phyloP scores from a whole-genome alignment of 805 yeast species.

The Torulaspora gathmanii region DNA sequence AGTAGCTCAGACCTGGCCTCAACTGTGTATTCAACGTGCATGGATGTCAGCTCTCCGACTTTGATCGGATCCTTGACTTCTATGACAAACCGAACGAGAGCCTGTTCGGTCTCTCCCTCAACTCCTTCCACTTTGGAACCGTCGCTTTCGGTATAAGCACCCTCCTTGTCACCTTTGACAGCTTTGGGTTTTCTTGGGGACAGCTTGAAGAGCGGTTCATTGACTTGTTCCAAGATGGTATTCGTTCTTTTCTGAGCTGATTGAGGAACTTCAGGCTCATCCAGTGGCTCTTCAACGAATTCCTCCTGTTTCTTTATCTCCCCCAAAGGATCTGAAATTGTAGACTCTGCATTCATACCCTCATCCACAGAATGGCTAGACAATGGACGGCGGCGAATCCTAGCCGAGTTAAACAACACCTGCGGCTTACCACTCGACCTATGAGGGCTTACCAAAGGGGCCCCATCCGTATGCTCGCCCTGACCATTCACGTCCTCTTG shows the following conservation, averaged over 20 bases:
- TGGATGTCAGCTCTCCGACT: conserved; percentile 83
- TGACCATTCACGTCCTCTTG: conserved; percentile 11
- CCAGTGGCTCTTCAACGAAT: conserved; percentile 30
- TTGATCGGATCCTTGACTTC: conserved; percentile 85
- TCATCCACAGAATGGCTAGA: not conserved
- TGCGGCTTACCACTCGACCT: conserved; percentile 39
- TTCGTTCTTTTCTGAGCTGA: conserved; percentile 4
- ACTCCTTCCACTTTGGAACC: conserved; percentile 1
- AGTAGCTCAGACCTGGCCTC: conserved; percentile 48
- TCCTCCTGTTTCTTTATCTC: conserved; percentile 33
- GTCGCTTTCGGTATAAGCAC: not conserved
- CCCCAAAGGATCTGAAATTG: conserved; percentile 31
- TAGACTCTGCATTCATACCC: not conserved
- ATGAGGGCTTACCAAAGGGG: conserved; percentile 35
- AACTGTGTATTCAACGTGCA: conserved; percentile 84
- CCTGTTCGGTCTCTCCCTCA: conserved; percentile 10
- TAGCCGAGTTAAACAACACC: conserved; percentile 45
- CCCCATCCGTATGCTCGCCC: conserved; percentile 15
- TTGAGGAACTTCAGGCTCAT: conserved; percentile 15
- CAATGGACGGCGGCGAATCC: conserved; percentile 39
- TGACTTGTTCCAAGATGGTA: conserved; percentile 21
- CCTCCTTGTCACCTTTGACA: conserved; percentile 6
- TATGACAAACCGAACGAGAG: conserved; percentile 43
- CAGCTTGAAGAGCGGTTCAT: conserved; percentile 25
- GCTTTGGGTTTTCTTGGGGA: conserved; percentile 16